A percentile compares a stretch with the other conserved stretches of the same genome.
Evolutionary conservation across 441 rosid species (phyloP).

Genomic region (Gossypium lobatum): DNA sequence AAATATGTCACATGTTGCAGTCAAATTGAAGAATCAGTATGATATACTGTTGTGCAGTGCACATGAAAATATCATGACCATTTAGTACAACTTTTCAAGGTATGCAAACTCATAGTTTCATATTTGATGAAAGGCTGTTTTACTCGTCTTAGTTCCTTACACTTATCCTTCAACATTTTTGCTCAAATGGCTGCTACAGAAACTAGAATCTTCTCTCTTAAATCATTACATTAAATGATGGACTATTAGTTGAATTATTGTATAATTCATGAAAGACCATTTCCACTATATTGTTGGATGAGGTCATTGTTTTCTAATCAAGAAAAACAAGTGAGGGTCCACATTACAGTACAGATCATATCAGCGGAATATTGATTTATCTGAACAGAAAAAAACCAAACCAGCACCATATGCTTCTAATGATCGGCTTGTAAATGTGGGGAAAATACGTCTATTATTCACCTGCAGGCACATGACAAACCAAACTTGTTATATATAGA

Average conservation of each 20-base stretch:
- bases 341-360: constrained; percentile 28
- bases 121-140: neutral
- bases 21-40: neutral
- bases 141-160: neutral
- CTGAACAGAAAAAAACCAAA: constrained; percentile 18
- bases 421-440: constrained; percentile 23
- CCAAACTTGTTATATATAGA: constrained; percentile 33
- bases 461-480: constrained; percentile 15
- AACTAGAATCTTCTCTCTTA: neutral
- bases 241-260: neutral
- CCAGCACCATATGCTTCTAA: constrained; percentile 31
- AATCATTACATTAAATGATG: neutral
- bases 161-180: neutral
- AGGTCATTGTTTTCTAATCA: constrained; percentile 27
- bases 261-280: neutral
- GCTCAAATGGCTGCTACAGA: neutral
- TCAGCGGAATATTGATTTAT: constrained; percentile 27
- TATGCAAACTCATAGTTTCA: neutral
- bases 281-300: constrained; percentile 11
- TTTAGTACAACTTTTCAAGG: neutral
- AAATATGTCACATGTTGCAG: constrained; percentile 4
- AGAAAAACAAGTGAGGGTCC: constrained; percentile 32
- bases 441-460: constrained; percentile 20
- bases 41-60: neutral
- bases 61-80: neutral